Evolutionary conservation across 805 yeast species (phyloP), one percentile per base, ranked within the genome.

Genomic region (Metschnikowia cubensis): DNA sequence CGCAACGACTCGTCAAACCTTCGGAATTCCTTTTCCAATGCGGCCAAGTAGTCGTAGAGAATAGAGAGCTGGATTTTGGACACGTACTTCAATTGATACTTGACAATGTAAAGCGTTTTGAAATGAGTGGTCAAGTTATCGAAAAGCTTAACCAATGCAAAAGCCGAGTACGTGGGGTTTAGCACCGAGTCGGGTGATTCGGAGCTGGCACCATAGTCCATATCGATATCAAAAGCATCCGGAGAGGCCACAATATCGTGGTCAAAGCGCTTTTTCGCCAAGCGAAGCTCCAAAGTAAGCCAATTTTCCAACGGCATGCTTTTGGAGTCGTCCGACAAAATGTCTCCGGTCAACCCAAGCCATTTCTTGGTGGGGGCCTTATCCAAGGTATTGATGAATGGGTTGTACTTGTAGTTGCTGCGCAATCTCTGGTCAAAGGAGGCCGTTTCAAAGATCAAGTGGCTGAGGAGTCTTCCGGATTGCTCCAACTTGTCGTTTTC

Each of bases 81-180:
- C 6, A 85, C 69, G 53, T 81, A 83, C 55, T 77, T 74, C 65
- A 52, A 68, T 52, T 84, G 83, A 54, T 74, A 80, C 41, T 76
- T 76, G 15, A 77, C 75, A 21, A 75, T 64, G 22, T 73, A 72
- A 53, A 83, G 70, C 22, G 82, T 71, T 35, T 70, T 69, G 65
- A 82, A 82, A 53, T 80, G 82, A 14, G 70, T 70, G 2, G 84
- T 81, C 47, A 83, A 71, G 42, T 78, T 77, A 54, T 82, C 81
- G 20, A 86, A 65, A 38, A 87, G 63, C 56, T 82, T 82, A 39
- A 74, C 74, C 52, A 86, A 62, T 44, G 80, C 78, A 35, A 76
- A 70, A 0, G 90, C 81, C 0, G 89, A 79, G 53, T 77, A 77
- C 0, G 89, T 84, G 0, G 92, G 90, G 45, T 64, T 67, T 36